Base-by-base conservation (phyloP, 257 asterid genomes). In the Scutellaria barbata region DNA sequence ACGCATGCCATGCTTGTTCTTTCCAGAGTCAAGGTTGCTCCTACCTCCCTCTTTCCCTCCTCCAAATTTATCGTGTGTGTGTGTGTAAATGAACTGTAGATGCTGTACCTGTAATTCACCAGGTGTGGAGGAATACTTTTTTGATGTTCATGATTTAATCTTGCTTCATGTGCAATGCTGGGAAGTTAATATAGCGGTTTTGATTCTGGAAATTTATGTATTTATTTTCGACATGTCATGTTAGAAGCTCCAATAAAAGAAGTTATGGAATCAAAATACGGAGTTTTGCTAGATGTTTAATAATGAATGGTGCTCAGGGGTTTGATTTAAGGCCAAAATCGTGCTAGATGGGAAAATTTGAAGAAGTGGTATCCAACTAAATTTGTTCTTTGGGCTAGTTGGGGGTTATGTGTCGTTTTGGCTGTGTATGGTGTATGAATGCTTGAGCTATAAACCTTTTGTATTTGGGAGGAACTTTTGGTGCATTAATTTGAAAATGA, bases 1-100 rank as follows among this genome's bases (percentile, higher is more conserved):
- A 86, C 75, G 33, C 99, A 94, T 71, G 99, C 96, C 41, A 76
- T 83, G 87, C 92, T 89, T 73, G 78, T 85, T 69, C 96, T 94
- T 35, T 77, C 96, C 71, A 85, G 81, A 77, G 85, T 84, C 80
- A 88, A 89, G 96, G 96, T 90, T 73, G 51, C 52, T 12, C 57
- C n/a, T 37, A 11, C 37, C 14, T 8, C 45, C n/a, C 10, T 12
- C 41, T 25, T 25, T 3, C 30, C 3, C 30, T 3, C 5, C 35
- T 4, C 35, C 35, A 1, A 30, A 30, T 30, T 4, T 30, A 30
- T 30, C 5, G 4, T 30, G 4, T 30, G 35, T 30, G 35, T 1
- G 35, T 30, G 4, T 30, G 35, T 30, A 4, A 30, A 30, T 30
- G 35, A 30, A 4, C 35, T 2, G 35, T 30, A 30, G 35, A 2